Base-by-base conservation (phyloP, 192 early-diverging fungal species). In the Paraglomus brasilianum region DNA sequence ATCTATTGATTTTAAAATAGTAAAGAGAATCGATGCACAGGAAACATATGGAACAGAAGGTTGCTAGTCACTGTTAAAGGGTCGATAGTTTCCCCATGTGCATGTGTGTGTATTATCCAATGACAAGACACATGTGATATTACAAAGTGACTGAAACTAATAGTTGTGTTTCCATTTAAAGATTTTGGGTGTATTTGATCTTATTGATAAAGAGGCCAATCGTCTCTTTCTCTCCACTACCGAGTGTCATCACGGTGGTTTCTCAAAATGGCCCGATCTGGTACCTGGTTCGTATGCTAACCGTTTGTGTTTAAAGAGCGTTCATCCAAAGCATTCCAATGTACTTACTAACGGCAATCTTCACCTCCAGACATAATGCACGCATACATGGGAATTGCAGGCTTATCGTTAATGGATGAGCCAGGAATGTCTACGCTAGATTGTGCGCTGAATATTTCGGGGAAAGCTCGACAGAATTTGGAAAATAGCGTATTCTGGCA, bases 381-480 rank as follows among this genome's bases (percentile, higher is more conserved):
- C 69, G 83, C 93, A 0, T 94, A 95, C 70, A 87, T 95, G 86
- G 93, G 88, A 8, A 58, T 95, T 10, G 88, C 91, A 0, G 83
- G 78, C 0, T 66, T 94, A 9, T 82, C 89, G 1, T 59, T 91
- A 40, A 80, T 86, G 69, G 69, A 75, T 11, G 81, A 81, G 40
- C 75, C 82, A 15, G 86, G 81, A 8, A 39, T 88, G 15, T 51
- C 59, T 39, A 73, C 78, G 15, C 42, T 90, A 47, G 73, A 82
- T 63, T 74, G 85, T 3, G 76, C 71, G 17, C 60, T 90, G 17
- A 90, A 89, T 75, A 57, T 83, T n/a, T 78, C 89, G 7, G 66
- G 56, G 42, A 73, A 72, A n/a, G 68, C 69, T 42, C 24, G 57
- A 38, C 71, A 82, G n/a, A 64, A 71, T 14, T 44, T 84, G 2